These are phyloP conservation scores for Termitomyces heimii DNA, from an alignment of 768 basidiomycete species.

Conservation along the genomic window DNA sequence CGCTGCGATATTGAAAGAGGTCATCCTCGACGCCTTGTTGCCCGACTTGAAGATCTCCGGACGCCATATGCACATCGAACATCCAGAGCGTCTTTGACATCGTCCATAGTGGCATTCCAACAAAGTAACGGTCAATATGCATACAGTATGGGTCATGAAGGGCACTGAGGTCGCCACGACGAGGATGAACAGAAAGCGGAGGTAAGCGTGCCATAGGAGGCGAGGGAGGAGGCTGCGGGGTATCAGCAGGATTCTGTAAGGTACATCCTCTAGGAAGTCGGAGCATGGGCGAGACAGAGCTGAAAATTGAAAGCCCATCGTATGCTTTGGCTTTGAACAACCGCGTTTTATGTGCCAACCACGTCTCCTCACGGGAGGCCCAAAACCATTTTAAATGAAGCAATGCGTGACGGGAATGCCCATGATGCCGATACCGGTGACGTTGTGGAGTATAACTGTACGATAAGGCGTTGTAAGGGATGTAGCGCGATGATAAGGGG, in stretches of 20 bases:
- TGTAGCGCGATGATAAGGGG: constrained; percentile 26
- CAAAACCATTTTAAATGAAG: constrained; percentile 59
- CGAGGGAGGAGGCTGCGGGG: constrained; percentile 8
- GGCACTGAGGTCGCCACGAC: constrained; percentile 55
- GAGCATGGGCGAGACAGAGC: constrained; percentile 11
- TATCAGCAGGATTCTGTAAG: constrained; percentile 13
- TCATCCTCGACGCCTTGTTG: constrained; percentile 17
- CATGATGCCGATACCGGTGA: constrained; percentile 49
- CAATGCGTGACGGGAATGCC: constrained; percentile 57
- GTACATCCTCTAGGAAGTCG: constrained; percentile 1
- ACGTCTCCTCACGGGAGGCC: constrained; percentile 48
- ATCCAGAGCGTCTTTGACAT: constrained; percentile 63
- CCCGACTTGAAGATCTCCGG: constrained; percentile 3
- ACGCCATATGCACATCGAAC: constrained; percentile 44
- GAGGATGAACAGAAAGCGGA: constrained; percentile 46
- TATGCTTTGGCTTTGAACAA: constrained; percentile 20
- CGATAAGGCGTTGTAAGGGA: constrained; percentile 9
- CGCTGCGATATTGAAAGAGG: constrained; percentile 20
- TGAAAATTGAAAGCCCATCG: constrained; percentile 19
- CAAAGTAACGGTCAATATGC: constrained; percentile 56
- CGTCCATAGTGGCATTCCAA: constrained; percentile 55
- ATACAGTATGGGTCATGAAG: constrained; percentile 53
- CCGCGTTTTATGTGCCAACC: constrained; percentile 30
- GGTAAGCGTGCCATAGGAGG: constrained; percentile 16
- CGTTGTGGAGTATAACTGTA: constrained; percentile 24